Conservation (phyloP, 129 eudicot genomes). For the Arctium minus region DNA sequence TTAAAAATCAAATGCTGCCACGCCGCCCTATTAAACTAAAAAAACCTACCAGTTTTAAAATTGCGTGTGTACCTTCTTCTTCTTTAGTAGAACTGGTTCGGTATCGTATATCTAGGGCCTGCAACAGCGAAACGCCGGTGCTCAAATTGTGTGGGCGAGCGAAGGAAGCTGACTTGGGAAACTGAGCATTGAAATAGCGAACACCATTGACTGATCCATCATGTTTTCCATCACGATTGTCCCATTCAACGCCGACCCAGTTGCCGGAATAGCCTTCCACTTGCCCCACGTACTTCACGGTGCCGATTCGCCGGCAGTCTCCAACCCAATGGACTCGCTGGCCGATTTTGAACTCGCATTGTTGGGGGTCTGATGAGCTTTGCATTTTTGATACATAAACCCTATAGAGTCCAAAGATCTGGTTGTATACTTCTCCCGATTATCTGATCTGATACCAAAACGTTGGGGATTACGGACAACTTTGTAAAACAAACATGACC, state of each 20-base stretch:
- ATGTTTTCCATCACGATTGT: conserved; percentile 70
- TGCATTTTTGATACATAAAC: conserved; percentile 11
- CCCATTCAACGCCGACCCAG: conserved; percentile 94
- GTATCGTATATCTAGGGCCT: conserved; percentile 68
- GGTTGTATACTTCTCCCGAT: not conserved
- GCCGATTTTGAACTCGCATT: conserved; percentile 39
- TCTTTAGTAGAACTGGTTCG: conserved; percentile 59
- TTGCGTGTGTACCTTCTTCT: conserved; percentile 51
- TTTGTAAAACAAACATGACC: not conserved
- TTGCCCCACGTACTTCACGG: conserved; percentile 66
- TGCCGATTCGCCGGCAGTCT: conserved; percentile 58
- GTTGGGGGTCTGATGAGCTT: conserved; percentile 19
- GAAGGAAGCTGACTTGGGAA: conserved; percentile 59
- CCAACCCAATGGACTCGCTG: conserved; percentile 71
- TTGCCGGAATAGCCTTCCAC: conserved; percentile 63
- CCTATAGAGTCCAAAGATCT: not conserved
- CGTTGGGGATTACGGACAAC: not conserved
- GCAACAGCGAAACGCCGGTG: conserved; percentile 58
- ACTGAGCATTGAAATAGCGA: conserved; percentile 58
- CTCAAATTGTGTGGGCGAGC: conserved; percentile 61
- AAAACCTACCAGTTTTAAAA: not conserved
- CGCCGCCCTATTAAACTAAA: not conserved
- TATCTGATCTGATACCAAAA: not conserved
- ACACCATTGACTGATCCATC: conserved; percentile 79
- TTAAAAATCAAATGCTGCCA: not conserved